These are phyloP conservation scores for Cordyceps cateniannulata DNA, from an alignment of 2,329 filamentous ascomycete genomes.

Conservation along the genomic window DNA sequence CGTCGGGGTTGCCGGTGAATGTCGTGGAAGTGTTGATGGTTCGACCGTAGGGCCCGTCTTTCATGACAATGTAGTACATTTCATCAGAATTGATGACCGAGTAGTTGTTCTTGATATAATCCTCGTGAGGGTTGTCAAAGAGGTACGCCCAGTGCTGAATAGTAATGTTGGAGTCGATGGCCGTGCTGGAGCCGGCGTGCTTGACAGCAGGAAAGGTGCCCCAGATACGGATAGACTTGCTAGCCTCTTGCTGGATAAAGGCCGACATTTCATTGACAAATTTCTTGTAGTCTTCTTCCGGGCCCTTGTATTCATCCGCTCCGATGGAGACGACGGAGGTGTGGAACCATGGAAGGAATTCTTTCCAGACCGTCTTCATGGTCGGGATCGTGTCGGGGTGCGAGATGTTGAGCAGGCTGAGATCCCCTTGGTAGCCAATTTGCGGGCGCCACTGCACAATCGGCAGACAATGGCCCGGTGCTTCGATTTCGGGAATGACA, in stretches of 20 bases:
- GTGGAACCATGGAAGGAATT: constrained; percentile 50
- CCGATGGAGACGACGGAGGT: constrained; percentile 49
- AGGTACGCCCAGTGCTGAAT: constrained; percentile 31
- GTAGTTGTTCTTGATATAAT: constrained; percentile 20
- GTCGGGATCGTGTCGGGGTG: constrained; percentile 46
- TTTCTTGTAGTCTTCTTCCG: constrained; percentile 42
- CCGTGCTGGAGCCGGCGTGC: constrained; percentile 11
- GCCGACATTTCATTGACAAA: constrained; percentile 38
- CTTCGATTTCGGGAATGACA: constrained; percentile 53
- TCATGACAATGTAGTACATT: constrained; percentile 20
- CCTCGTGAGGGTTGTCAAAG: constrained; percentile 17
- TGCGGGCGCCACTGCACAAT: constrained; percentile 55
- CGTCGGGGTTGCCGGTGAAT: constrained; percentile 22
- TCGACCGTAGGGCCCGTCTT: constrained; percentile 38
- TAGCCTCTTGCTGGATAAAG: constrained; percentile 35
- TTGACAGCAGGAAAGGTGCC: constrained; percentile 32
- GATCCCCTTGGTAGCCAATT: constrained; percentile 38
- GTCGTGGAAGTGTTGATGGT: constrained; percentile 37
- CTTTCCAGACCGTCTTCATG: constrained; percentile 44
- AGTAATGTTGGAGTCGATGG: constrained; percentile 17
- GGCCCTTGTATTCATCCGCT: constrained; percentile 46
- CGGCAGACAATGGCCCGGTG: constrained; percentile 49
- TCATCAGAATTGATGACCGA: constrained; percentile 21
- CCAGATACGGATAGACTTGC: constrained; percentile 44
- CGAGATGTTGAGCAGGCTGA: constrained; percentile 37